phyloP scores from a whole-genome alignment of 2,329 filamentous ascomycete genomes.

The Botrytis squamosa region DNA sequence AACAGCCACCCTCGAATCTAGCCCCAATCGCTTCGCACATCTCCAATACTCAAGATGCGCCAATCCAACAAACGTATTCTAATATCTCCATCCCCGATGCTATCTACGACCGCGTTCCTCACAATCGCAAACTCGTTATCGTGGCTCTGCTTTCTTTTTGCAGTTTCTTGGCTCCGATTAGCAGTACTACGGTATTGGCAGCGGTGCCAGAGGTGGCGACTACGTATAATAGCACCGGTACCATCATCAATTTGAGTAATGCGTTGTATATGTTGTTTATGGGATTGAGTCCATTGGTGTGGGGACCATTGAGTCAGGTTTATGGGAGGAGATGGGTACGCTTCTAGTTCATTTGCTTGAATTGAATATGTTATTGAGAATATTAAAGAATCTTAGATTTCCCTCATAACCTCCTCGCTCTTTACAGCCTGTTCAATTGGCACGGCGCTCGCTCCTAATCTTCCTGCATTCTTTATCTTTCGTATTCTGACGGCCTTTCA shows the following conservation, averaged over 20 bases:
- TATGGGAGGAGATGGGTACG: conserved; percentile 58
- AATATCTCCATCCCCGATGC: conserved; percentile 44
- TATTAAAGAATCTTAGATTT: conserved; percentile 45
- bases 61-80: conserved; percentile 35
- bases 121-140: conserved; percentile 62
- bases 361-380: conserved; percentile 8
- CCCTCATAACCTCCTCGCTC: conserved; percentile 57
- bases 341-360: neutral
- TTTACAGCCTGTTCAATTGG: conserved; percentile 71
- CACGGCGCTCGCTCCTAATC: conserved; percentile 68
- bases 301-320: conserved; percentile 68
- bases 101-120: conserved; percentile 64
- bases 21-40: conserved; percentile 30
- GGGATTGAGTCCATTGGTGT: conserved; percentile 68
- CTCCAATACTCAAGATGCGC: conserved; percentile 37
- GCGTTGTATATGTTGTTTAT: conserved; percentile 74
- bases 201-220: conserved; percentile 72
- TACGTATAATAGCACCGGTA: conserved; percentile 63
- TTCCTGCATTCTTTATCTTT: conserved; percentile 71
- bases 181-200: conserved; percentile 69
- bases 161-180: conserved; percentile 73
- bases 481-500: conserved; percentile 72
- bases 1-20: conserved; percentile 23
- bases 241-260: conserved; percentile 71
- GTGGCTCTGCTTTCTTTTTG: conserved; percentile 70